Base-by-base conservation (phyloP, 176 grass and related monocot species). In the Juncus inflexus region DNA sequence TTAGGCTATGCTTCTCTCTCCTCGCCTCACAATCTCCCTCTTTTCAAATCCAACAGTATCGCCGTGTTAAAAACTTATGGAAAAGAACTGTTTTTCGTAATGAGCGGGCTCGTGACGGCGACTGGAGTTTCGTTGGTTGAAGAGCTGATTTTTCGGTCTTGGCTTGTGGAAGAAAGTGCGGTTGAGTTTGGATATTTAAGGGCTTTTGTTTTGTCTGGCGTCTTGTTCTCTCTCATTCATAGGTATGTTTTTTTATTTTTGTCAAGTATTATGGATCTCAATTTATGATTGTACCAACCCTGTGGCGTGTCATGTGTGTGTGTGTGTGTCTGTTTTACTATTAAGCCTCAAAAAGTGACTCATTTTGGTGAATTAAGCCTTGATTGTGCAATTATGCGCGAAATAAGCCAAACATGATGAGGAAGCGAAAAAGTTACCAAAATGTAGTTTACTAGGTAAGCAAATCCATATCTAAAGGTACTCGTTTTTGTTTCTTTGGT, bases 141-240 rank as follows among this genome's bases (percentile, higher is more conserved):
- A 71, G 92, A 97, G 76, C 77, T 97, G 60, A 64, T 97, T 78
- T 97, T 97, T 59, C 85, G 87, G 70, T 89, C 92, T 61, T 97
- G 92, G 92, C 84, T 97, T 72, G 74, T 76, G 57, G 83, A 86
- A 81, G 87, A 97, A 91, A 69, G 89, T 75, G 52, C 83, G 55
- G 92, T 82, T 75, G 92, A 91, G 16, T 69, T 86, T 73, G 92
- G 92, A 35, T 89, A 91, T 72, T 73, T 83, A 74, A 73, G 45
- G 52, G 85, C 87, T 55, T 77, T 97, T 70, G 7, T 91, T 39
- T 81, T 97, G 55, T 91, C 92, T 77, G 92, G 85, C 55, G 41
- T 91, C 56, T 63, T 62, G 4, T 91, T 91, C 81, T 91, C 84
- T 78, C 52, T 91, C 57, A 84, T 97, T 84, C 82, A 97, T 73